phyloP scores from a whole-genome alignment of 2,329 filamentous ascomycete genomes.

The Colletotrichum sp. region DNA sequence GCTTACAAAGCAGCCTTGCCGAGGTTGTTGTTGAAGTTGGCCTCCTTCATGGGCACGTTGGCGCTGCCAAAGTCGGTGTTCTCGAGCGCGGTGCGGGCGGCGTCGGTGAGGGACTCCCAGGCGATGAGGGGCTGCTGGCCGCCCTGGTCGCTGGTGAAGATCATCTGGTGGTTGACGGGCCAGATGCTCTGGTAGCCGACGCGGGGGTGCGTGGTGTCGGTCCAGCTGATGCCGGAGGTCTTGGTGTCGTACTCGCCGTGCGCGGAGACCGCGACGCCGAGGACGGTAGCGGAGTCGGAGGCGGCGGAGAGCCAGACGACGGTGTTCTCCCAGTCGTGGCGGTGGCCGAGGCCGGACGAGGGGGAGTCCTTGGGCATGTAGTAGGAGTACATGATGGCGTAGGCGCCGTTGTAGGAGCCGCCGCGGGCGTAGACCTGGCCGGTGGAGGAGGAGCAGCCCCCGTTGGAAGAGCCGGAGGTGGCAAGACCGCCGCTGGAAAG shows the following conservation, averaged over 20 bases:
- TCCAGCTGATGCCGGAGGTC: conserved; percentile 26
- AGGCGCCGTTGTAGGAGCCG: conserved; percentile 28
- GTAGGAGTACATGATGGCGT: conserved; percentile 38
- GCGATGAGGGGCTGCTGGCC: conserved; percentile 43
- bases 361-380: conserved; percentile 48
- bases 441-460: conserved; percentile 30
- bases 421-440: conserved; percentile 39
- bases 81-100: conserved; percentile 35
- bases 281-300: conserved; percentile 29
- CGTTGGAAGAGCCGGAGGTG: conserved; percentile 27
- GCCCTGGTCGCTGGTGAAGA: conserved; percentile 36
- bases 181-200: conserved; percentile 34
- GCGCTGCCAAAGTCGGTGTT: conserved; percentile 43
- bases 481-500: conserved; percentile 30
- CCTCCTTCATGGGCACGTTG: conserved; percentile 40
- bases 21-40: conserved; percentile 21
- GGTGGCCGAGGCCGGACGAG: conserved; percentile 36
- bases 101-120: conserved; percentile 40
- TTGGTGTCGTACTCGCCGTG: conserved; percentile 35
- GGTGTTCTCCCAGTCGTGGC: conserved; percentile 40
- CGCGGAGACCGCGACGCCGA: conserved; percentile 33
- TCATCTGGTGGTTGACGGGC: conserved; percentile 39
- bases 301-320: conserved; percentile 36
- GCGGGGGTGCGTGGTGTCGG: conserved; percentile 30
- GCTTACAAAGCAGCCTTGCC: conserved; percentile 14